Base-by-base conservation (phyloP, 2,329 filamentous ascomycete genomes). In the Ceratocystiopsis brevicomis region DNA sequence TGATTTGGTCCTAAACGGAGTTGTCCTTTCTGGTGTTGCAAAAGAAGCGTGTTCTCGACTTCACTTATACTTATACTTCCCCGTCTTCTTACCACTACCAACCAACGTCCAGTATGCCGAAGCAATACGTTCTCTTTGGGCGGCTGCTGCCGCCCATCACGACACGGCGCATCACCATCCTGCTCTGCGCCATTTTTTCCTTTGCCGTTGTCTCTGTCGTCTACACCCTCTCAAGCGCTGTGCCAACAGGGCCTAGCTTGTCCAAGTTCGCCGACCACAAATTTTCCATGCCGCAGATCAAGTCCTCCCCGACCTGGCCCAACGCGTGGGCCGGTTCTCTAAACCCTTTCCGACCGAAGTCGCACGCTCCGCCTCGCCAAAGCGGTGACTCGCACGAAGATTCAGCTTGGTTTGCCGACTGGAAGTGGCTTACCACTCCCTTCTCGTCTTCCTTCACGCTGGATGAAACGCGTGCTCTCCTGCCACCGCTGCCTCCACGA, bases 351-450 rank as follows among this genome's bases (percentile, higher is more conserved):
- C 69, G 71, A 37, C 71, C 73, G 37, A 71, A 76, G 17, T 70
- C 76, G 12, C 84, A 92, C 57, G 71, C 76, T 47, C 81, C 81
- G 16, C 73, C 78, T 3, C 70, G 77, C 43, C 80, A 87, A 57
- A 73, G 76, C 49, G 84, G 88, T 58, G 87, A 83, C 56, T 81
- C 80, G 6, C 78, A 73, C 55, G 81, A 78, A 41, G 81, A 81
- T 48, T 78, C 81, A 33, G 78, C 76, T 47, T 96, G 88, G 88
- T 83, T 85, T 61, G 78, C 74, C 49, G 78, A 93, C 58, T 92
- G 81, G 77, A 84, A 80, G 57, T 96, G 87, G 86, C 69, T 83
- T 53, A 82, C 81, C 48, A 63, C 63, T 43, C 84, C 87, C 3
- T 96, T 95, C 59, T 94, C 86, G 16, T 86, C 78, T 38, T 73